Evolutionary conservation across 768 basidiomycete species (phyloP).

Genomic region (Kwoniella botswanensis): DNA sequence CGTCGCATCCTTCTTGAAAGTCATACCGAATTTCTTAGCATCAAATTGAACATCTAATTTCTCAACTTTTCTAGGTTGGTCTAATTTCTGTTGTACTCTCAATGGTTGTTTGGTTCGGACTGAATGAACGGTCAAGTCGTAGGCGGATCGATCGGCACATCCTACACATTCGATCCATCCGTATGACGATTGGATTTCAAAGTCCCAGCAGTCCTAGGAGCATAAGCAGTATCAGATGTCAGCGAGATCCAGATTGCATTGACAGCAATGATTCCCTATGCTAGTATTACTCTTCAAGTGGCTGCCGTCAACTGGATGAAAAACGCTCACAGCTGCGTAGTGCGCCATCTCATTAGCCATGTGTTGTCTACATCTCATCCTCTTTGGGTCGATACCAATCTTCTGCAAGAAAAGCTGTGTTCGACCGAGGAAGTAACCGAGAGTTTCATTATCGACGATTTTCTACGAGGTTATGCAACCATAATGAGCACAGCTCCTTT

Average conservation of each 20-base stretch:
- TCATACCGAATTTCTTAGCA: constrained; percentile 86
- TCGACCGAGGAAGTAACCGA: constrained; percentile 94
- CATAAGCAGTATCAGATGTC: background rate
- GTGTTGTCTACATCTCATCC: constrained; percentile 94
- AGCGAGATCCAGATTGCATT: background rate
- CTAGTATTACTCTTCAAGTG: background rate
- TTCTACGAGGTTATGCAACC: constrained; percentile 58
- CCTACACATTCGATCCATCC: constrained; percentile 99
- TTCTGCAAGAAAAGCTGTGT: constrained; percentile 86
- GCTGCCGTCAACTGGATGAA: background rate
- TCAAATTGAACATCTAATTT: constrained; percentile 78
- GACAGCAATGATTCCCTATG: no score
- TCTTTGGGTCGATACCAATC: constrained; percentile 82
- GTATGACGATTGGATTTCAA: constrained; percentile 90
- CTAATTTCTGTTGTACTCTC: constrained; percentile 81
- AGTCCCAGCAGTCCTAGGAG: constrained; percentile 89
- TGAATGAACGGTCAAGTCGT: constrained; percentile 89
- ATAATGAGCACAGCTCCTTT: background rate
- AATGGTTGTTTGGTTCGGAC: constrained; percentile 81
- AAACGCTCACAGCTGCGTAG: constrained; percentile 72
- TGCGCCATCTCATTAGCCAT: constrained; percentile 99
- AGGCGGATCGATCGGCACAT: constrained; percentile 96
- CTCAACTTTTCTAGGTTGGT: constrained; percentile 82
- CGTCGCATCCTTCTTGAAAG: constrained; percentile 81
- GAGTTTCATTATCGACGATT: constrained; percentile 92